phyloP scores from a whole-genome alignment of 306 rosid genomes.

The Corylus americana region DNA sequence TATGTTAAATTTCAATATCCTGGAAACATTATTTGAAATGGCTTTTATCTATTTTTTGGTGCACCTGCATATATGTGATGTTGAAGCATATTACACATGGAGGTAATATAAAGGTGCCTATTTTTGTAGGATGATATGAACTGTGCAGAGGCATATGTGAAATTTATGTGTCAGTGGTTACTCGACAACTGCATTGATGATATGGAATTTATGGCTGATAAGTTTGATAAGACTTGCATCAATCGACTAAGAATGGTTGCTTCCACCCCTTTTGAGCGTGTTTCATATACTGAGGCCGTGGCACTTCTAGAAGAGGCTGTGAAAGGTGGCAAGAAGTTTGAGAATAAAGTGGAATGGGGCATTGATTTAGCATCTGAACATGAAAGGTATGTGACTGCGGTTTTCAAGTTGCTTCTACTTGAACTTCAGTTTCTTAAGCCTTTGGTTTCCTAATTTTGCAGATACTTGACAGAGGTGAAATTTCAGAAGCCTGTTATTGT shows the following conservation, averaged over 20 bases:
- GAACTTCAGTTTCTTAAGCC: slow-evolving; percentile 20
- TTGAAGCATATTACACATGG: background rate
- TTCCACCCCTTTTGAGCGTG: slow-evolving; percentile 67
- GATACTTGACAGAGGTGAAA: slow-evolving; percentile 83
- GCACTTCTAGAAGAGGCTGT: slow-evolving; percentile 74
- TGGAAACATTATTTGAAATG: background rate
- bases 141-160: slow-evolving; percentile 95
- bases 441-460: slow-evolving; percentile 36
- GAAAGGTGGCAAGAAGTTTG: slow-evolving; percentile 79
- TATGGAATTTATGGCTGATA: slow-evolving; percentile 85
- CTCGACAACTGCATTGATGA: slow-evolving; percentile 88
- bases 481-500: slow-evolving; percentile 93
- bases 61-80: slow-evolving; percentile 9
- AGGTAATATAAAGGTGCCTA: slow-evolving; percentile 15
- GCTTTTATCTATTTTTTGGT: background rate
- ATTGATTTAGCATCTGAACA: slow-evolving; percentile 94
- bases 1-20: background rate
- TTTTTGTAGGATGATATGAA: slow-evolving; percentile 85
- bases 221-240: slow-evolving; percentile 78
- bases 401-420: slow-evolving; percentile 14
- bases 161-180: slow-evolving; percentile 81
- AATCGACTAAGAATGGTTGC: slow-evolving; percentile 81
- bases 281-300: slow-evolving; percentile 88
- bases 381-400: slow-evolving; percentile 60
- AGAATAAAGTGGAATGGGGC: slow-evolving; percentile 95